These are phyloP conservation scores for Verticillium klebahnii DNA, from an alignment of 2,329 filamentous ascomycete species.

Conservation along the genomic window DNA sequence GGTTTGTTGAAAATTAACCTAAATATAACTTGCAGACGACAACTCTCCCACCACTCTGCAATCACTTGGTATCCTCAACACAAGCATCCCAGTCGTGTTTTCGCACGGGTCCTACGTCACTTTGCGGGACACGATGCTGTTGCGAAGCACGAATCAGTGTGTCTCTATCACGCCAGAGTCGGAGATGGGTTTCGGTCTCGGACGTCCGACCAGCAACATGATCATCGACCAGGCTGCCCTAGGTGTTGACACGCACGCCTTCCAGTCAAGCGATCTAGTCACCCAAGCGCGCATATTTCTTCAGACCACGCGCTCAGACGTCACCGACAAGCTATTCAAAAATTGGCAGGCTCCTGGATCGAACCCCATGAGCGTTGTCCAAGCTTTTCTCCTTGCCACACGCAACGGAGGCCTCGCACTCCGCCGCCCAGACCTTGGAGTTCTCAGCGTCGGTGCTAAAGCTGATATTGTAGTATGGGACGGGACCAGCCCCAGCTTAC, in stretches of 20 bases:
- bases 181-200: conserved; percentile 52
- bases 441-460: conserved; percentile 42
- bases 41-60: conserved; percentile 16
- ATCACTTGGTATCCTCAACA: conserved; percentile 32
- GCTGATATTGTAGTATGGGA: conserved; percentile 50
- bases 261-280: conserved; percentile 42
- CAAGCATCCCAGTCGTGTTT: conserved; percentile 42
- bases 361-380: conserved; percentile 46
- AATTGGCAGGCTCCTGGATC: conserved; percentile 35
- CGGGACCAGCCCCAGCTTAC: conserved; percentile 38
- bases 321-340: conserved; percentile 30
- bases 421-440: conserved; percentile 44
- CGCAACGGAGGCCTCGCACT: conserved; percentile 46
- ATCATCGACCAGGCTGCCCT: conserved; percentile 46
- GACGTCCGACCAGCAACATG: conserved; percentile 33
- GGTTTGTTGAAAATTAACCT: neutral
- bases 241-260: conserved; percentile 50
- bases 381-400: conserved; percentile 53
- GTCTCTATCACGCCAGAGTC: conserved; percentile 53
- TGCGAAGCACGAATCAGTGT: conserved; percentile 44
- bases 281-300: conserved; percentile 50
- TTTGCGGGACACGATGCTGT: conserved; percentile 28
- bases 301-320: conserved; percentile 33
- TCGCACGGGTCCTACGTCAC: conserved; percentile 45
- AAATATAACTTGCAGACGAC: neutral